These are phyloP conservation scores for Aureobasidium sp. DNA, from an alignment of 2,329 filamentous ascomycete genomes.

Conservation along the genomic window DNA sequence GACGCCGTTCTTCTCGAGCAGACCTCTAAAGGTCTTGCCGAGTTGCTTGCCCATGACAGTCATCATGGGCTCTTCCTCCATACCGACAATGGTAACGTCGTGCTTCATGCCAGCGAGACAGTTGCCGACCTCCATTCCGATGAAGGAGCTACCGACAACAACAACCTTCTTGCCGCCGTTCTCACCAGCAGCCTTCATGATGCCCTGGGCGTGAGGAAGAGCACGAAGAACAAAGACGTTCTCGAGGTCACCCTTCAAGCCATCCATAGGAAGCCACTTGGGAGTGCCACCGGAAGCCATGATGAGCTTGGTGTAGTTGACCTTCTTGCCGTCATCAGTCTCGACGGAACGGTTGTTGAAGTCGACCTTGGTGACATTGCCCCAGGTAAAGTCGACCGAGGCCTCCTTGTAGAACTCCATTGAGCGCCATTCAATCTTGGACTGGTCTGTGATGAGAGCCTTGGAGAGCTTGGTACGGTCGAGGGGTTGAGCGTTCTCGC, in stretches of 20 bases:
- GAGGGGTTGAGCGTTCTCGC: constrained; percentile 71
- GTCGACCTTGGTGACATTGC: constrained; percentile 65
- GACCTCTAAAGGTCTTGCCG: constrained; percentile 70
- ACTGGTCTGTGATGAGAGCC: constrained; percentile 72
- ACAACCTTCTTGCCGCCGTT: constrained; percentile 87
- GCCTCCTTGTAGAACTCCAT: constrained; percentile 67
- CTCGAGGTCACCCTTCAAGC: constrained; percentile 69
- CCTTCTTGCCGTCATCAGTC: constrained; percentile 66
- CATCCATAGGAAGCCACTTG: constrained; percentile 66
- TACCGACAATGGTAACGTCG: constrained; percentile 77
- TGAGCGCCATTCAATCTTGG: constrained; percentile 71
- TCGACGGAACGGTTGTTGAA: constrained; percentile 65
- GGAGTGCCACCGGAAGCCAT: constrained; percentile 82
- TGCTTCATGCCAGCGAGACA: constrained; percentile 69
- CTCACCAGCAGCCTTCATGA: constrained; percentile 68
- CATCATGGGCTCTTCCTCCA: constrained; percentile 79
- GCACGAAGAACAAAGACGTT: constrained; percentile 83
- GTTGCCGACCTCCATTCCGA: constrained; percentile 95
- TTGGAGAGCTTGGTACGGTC: constrained; percentile 96
- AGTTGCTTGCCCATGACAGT: constrained; percentile 77
- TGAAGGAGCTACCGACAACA: constrained; percentile 88
- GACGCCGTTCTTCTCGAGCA: constrained; percentile 77
- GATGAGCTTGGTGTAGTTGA: constrained; percentile 79
- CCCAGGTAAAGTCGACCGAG: constrained; percentile 47
- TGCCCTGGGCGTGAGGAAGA: constrained; percentile 69